Evolutionary conservation across 164 flowering plant species (phyloP), one percentile per base, ranked within the genome.

Genomic region (Stephania yunnanensis): DNA sequence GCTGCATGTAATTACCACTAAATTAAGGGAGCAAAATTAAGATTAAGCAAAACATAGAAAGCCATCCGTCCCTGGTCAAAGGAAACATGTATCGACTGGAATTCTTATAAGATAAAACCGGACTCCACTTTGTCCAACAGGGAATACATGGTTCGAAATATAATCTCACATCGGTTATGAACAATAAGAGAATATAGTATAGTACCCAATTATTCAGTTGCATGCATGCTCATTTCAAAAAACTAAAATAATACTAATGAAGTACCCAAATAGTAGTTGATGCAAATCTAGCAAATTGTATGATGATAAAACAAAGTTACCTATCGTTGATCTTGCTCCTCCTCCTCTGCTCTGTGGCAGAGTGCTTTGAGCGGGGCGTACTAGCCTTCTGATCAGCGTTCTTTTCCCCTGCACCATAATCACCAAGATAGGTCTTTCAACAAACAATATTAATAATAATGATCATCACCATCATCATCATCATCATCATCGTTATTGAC

Each of bases 271-370:
- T 58, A 58, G 22, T 17, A 17, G n/a, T 58, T 58, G n/a, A 13
- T 58, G 63, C 6, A 55, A 55, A 55, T 4, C 15, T 55, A 12
- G 63, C 63, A 55, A 55, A 55, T 55, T 55, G 63, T 12, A 19
- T 55, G 63, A 11, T 55, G 19, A 55, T 12, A 48, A 12, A 48
- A 48, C 53, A 48, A 48, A 48, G 92, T 79, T 85, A 85, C 98
- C 98, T 89, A 77, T 95, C 97, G 74, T 92, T 95, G 71, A 95
- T 95, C 78, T 95, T 95, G 86, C 97, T 89, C 82, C 98, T 87
- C 71, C 98, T 83, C 8, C 98, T 91, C 80, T 95, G 98, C 83
- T 95, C 98, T 5, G 98, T 92, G 12, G 92, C 98, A 25, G 98
- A 95, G 80, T 95, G 98, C 82, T 95, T 95, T 20, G 97, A 92